Conservation (phyloP, 306 rosid genomes). For the Quercus robur region DNA sequence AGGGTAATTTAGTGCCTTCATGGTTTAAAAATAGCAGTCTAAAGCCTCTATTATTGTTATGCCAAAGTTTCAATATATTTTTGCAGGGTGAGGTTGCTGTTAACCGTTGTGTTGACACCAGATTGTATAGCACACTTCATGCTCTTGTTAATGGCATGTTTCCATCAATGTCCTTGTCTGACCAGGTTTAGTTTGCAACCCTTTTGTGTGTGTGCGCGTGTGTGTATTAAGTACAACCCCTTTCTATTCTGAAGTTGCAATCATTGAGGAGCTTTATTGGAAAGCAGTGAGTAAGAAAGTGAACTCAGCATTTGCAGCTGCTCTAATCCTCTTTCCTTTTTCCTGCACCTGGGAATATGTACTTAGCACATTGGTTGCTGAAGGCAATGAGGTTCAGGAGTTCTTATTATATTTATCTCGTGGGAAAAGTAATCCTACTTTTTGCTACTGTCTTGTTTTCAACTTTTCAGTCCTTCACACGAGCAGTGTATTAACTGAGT, state of each 20-base stretch:
- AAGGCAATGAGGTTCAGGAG: too few species aligned
- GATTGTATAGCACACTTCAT: slow-evolving; percentile 77
- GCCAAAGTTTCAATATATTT: slow-evolving; percentile 32
- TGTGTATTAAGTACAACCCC: not conserved
- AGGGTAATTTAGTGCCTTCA: slow-evolving; percentile 54
- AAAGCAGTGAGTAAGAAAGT: not conserved
- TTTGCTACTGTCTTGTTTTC: not conserved
- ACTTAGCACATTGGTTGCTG: too few species aligned
- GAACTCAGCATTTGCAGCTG: not conserved
- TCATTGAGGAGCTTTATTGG: not conserved
- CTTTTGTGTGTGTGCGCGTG: not conserved
- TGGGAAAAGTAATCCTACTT: not conserved
- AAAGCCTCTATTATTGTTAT: slow-evolving; percentile 5
- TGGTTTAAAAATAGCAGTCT: not conserved
- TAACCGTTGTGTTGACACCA: slow-evolving; percentile 60
- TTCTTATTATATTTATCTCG: too few species aligned
- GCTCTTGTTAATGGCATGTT: slow-evolving; percentile 90
- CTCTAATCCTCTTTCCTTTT: not conserved
- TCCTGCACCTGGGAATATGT: not conserved
- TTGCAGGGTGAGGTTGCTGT: slow-evolving; percentile 86
- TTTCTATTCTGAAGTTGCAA: not conserved
- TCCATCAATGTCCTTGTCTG: slow-evolving; percentile 55
- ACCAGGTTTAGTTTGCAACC: slow-evolving; percentile 56
- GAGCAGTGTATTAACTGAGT: not conserved
- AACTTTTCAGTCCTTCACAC: not conserved